These are phyloP conservation scores for Aurifilum marmelostoma DNA, from an alignment of 2,329 filamentous ascomycete genomes.

Conservation along the genomic window DNA sequence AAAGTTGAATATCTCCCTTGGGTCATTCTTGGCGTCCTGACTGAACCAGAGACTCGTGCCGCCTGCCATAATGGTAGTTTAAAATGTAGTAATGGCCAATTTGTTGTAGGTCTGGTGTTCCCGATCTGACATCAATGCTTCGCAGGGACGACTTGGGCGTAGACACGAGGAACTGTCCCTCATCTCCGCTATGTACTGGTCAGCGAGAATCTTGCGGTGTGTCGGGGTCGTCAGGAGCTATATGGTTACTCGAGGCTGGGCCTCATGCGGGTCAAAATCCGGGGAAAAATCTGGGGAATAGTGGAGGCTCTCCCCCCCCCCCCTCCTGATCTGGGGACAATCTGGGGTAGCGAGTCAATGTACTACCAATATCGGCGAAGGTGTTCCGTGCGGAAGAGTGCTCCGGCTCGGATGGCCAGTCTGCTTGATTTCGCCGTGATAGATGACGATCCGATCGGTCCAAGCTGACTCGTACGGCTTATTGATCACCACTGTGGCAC, in stretches of 20 bases:
- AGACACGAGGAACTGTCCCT: too few relatives aligned
- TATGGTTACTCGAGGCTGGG: not conserved
- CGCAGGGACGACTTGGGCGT: too few relatives aligned
- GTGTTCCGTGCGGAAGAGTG: not conserved
- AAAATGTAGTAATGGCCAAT: not conserved
- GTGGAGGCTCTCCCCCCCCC: not conserved
- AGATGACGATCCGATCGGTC: too few relatives aligned
- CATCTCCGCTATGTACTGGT: too few relatives aligned
- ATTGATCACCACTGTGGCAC: too few relatives aligned
- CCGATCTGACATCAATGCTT: too few relatives aligned
- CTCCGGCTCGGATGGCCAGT: too few relatives aligned
- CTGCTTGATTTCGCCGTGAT: too few relatives aligned
- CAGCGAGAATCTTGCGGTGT: too few relatives aligned
- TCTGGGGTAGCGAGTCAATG: slow-evolving; percentile 1
- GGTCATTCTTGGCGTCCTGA: slow-evolving; percentile 42
- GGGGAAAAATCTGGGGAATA: not conserved
- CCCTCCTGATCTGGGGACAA: not conserved
- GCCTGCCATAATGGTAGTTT: slow-evolving; percentile 40
- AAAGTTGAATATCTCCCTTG: slow-evolving; percentile 43
- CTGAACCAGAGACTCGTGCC: slow-evolving; percentile 44
- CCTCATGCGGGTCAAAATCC: not conserved
- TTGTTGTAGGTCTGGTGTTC: not conserved
- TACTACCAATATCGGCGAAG: not conserved
- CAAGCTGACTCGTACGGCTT: too few relatives aligned
- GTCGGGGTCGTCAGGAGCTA: not conserved